These are phyloP conservation scores for Rugonectria rugulosa DNA, from an alignment of 2,329 filamentous ascomycete species.

Conservation along the genomic window DNA sequence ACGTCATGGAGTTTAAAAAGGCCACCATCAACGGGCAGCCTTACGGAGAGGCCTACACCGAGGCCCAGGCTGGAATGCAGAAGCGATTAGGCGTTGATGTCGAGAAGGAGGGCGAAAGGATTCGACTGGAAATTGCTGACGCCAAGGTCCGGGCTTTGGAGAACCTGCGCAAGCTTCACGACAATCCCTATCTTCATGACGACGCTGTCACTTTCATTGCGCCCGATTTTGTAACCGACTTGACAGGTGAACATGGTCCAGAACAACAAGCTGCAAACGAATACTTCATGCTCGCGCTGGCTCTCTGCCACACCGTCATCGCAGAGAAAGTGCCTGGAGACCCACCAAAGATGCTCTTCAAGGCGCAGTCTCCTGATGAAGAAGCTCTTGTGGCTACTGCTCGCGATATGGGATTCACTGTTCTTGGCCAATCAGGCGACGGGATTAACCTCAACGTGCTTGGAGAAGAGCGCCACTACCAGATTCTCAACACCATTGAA, in stretches of 20 bases:
- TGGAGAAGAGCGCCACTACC: slow-evolving; percentile 85
- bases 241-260: slow-evolving; percentile 77
- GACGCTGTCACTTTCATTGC: slow-evolving; percentile 92
- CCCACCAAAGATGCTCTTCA: slow-evolving; percentile 90
- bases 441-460: slow-evolving; percentile 87
- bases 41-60: slow-evolving; percentile 97
- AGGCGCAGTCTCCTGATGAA: slow-evolving; percentile 96
- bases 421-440: slow-evolving; percentile 80
- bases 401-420: slow-evolving; percentile 93
- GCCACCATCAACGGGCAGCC: slow-evolving; percentile 94
- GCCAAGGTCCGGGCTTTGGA: slow-evolving; percentile 78
- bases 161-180: slow-evolving; percentile 76
- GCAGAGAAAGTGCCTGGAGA: slow-evolving; percentile 91
- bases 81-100: slow-evolving; percentile 88
- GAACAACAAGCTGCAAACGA: slow-evolving; percentile 82
- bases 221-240: slow-evolving; percentile 85
- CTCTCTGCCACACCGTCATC: slow-evolving; percentile 96
- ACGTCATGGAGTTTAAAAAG: slow-evolving; percentile 99
- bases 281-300: slow-evolving; percentile 92
- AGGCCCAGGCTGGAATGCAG: slow-evolving; percentile 96
- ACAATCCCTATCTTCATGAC: slow-evolving; percentile 91
- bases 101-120: slow-evolving; percentile 77
- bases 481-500: slow-evolving; percentile 91
- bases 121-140: slow-evolving; percentile 78
- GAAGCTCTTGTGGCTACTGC: slow-evolving; percentile 93